Evolutionary conservation across 2,329 filamentous ascomycete genomes (phyloP).

Genomic region (Karstenula rhodostoma): DNA sequence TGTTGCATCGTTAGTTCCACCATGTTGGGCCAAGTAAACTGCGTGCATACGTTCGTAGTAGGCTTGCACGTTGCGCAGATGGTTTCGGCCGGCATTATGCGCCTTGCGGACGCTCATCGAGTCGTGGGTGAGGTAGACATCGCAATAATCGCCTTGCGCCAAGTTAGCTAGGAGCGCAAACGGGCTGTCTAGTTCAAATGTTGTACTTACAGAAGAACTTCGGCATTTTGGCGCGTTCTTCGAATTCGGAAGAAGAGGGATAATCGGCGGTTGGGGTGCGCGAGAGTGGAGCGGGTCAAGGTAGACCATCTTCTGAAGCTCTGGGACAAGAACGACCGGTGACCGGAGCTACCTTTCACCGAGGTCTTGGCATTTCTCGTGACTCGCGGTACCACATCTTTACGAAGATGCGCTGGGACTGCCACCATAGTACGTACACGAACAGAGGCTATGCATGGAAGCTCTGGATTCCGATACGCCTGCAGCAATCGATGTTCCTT

Average conservation of each 20-base stretch:
- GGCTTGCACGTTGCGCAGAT: constrained; percentile 95
- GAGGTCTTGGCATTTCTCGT: constrained; percentile 8
- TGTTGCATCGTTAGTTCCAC: constrained; percentile 44
- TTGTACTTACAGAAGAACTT: constrained; percentile 79
- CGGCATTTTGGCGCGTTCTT: constrained; percentile 65
- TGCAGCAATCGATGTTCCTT: background rate
- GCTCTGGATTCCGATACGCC: background rate
- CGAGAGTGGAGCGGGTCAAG: background rate
- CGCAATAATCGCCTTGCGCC: constrained; percentile 85
- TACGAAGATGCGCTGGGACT: too few species aligned
- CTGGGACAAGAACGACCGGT: background rate
- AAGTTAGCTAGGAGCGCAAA: constrained; percentile 18
- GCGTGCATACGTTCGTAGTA: constrained; percentile 86
- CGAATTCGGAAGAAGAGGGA: background rate
- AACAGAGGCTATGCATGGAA: background rate
- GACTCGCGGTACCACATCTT: too few species aligned
- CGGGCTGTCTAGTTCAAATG: constrained; percentile 3
- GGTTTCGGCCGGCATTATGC: constrained; percentile 95
- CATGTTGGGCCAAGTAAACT: background rate
- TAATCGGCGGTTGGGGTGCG: background rate
- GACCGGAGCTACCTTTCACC: constrained; percentile 8
- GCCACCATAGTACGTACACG: background rate
- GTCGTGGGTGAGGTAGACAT: constrained; percentile 99
- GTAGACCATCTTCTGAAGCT: background rate
- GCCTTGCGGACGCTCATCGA: constrained; percentile 99